Base-by-base conservation (phyloP, 805 yeast genomes). In the Candida chilensis region DNA sequence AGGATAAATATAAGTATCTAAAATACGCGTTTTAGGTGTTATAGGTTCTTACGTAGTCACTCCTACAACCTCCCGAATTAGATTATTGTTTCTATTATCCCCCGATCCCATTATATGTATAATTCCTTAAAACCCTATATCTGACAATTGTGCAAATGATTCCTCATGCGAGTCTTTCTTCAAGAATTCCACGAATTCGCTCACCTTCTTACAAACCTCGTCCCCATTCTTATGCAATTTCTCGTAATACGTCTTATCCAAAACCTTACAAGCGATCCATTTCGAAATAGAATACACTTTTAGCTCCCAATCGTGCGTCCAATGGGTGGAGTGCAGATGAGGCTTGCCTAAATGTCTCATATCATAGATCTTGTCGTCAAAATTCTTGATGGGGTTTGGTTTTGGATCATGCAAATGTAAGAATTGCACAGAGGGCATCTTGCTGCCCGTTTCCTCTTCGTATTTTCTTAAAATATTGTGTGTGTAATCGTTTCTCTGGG, bases 181-280 rank as follows among this genome's bases (percentile, higher is more conserved):
- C 34, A 53, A 42, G 17, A 40, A 45, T 5, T 45, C 44, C 12
- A 52, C 50, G 33, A 45, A 50, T 14, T 39, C 28, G 8, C 37
- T 29, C 17, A 43, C 45, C n/a, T 33, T 36, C 7, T 35, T 27
- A 32, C 59, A 53, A 5, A 47, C 49, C 27, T 11, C 16, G 6
- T 5, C 7, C 12, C 37, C 26, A 17, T 33, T 33, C 16, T 30
- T 44, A 2, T 40, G n/a, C n/a, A n/a, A n/a, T n/a, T n/a, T n/a
- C n/a, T n/a, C n/a, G n/a, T n/a, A n/a, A n/a, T n/a, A n/a, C n/a
- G n/a, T n/a, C n/a, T 45, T 39, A 16, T 39, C n/a, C n/a, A n/a
- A 36, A 27, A 48, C 39, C 4, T 47, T 50, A 28, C 52, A 48
- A 4, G 48, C 49, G 15, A 48, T 41, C 50, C 50, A 48, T 29